Conservation (phyloP, 441 rosid genomes). For the Capsella rubella region DNA sequence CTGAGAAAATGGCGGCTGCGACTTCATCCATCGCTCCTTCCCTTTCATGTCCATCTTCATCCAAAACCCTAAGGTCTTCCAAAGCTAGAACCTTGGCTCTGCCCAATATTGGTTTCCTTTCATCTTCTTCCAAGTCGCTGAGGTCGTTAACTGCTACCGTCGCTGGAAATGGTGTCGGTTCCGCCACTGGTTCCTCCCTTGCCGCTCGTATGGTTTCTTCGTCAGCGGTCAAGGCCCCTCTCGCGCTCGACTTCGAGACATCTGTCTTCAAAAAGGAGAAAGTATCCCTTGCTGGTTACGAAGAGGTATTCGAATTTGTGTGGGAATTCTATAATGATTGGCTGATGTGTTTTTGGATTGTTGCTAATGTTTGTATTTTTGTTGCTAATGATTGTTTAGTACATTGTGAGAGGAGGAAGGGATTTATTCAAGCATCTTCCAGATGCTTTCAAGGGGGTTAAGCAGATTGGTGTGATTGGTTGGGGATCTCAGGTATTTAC, state of each 20-base stretch:
- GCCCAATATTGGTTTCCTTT: slow-evolving; percentile 47
- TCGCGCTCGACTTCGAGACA: slow-evolving; percentile 67
- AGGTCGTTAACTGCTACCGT: slow-evolving; percentile 44
- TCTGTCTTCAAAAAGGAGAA: slow-evolving; percentile 77
- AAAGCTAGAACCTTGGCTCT: slow-evolving; percentile 22
- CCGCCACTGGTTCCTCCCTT: slow-evolving; percentile 49
- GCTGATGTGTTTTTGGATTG: not conserved
- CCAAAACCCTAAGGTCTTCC: slow-evolving; percentile 41
- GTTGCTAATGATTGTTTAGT: slow-evolving; percentile 42
- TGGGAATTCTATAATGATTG: not conserved
- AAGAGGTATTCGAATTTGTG: slow-evolving; percentile 53
- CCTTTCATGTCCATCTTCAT: slow-evolving; percentile 41
- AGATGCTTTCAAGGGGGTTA: slow-evolving; percentile 84
- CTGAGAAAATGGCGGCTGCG: slow-evolving; percentile 50
- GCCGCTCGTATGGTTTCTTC: slow-evolving; percentile 55
- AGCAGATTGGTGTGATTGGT: slow-evolving; percentile 93
- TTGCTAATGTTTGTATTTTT: slow-evolving; percentile 19
- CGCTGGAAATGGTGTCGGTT: slow-evolving; percentile 38
- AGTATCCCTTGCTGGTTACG: slow-evolving; percentile 72
- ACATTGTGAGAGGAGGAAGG: slow-evolving; percentile 90
- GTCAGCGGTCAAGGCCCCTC: slow-evolving; percentile 51
- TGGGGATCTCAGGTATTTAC: slow-evolving; percentile 87
- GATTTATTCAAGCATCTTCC: slow-evolving; percentile 81
- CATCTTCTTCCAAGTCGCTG: slow-evolving; percentile 50
- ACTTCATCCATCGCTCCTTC: slow-evolving; percentile 51